Evolutionary conservation across 2,329 filamentous ascomycete species (phyloP), one percentile per base, ranked within the genome.

Genomic region (Aureobasidium sp.): DNA sequence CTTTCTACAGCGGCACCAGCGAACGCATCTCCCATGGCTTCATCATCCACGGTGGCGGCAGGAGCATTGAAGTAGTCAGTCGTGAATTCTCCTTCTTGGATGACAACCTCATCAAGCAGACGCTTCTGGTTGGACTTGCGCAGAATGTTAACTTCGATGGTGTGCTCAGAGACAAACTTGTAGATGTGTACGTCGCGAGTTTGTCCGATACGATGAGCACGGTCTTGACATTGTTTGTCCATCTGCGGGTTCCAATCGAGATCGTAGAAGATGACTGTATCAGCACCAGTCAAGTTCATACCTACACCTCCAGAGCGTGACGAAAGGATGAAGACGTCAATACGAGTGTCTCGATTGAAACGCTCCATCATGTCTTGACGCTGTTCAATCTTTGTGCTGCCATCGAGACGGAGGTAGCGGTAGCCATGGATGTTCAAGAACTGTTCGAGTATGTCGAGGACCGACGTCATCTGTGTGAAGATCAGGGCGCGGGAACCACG

Each of bases 221-320:
- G 85, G 73, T 99, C 95, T 76, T 99, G 95, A 70, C 94, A 99
- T 75, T 99, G 94, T 75, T 96, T 96, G 78, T 99, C 94, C 94
- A 99, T 99, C 57, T 95, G 94, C 0, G 94, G 94, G 70, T 99
- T 99, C 95, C 95, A 99, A 73, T 99, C 94, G 63, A 97, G 86
- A 70, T 99, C 94, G 75, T 97, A 99, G 75, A 99, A 99, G 67
- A 99, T 97, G 69, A 99, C 94, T 0, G 92, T 96, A 73, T 97
- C 94, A 5, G 94, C 94, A 53, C 94, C 94, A 0, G 93, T 97
- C 47, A 99, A 81, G 69, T 99, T 99, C 78, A 99, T 96, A 62
- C 94, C 94, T 0, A 99, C 80, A 61, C 94, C 94, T 67, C 94
- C 94, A 0, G 94, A 97, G 62, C 94, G 86, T 54, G 91, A 96